Percentiles rank a stretch among this genome's conserved stretches.
phyloP scores from a whole-genome alignment of 2,329 filamentous ascomycete genomes.

The Metarhizium guizhouense region DNA sequence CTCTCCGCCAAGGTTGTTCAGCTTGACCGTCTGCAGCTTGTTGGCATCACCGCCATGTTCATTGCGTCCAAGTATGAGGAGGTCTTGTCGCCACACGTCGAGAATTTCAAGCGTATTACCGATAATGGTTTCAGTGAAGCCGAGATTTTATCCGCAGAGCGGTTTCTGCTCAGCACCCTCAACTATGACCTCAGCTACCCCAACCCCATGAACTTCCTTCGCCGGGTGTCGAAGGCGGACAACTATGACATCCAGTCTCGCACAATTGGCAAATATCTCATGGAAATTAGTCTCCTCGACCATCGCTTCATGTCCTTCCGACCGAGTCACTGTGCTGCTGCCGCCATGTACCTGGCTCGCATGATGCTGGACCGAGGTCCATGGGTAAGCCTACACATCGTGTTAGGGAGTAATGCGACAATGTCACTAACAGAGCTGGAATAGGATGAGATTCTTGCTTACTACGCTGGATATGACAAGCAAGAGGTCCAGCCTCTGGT shows the following conservation, averaged over 20 bases:
- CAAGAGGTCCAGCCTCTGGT: conserved; percentile 90
- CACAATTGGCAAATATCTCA: conserved; percentile 93
- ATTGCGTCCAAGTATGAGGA: conserved; percentile 99
- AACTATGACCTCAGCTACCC: conserved; percentile 98
- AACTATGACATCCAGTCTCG: conserved; percentile 98
- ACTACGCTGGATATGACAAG: conserved; percentile 91
- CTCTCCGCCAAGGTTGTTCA: conserved; percentile 92
- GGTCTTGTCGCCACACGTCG: conserved; percentile 90
- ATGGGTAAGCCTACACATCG: conserved; percentile 58
- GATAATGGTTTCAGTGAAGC: conserved; percentile 93
- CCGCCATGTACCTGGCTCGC: conserved; percentile 89
- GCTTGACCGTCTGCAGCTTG: conserved; percentile 89
- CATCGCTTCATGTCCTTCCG: conserved; percentile 87
- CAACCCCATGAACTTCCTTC: conserved; percentile 99
- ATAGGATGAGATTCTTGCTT: conserved; percentile 73
- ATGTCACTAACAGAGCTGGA: conserved; percentile 17
- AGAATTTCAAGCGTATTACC: conserved; percentile 94
- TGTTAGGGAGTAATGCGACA: neutral
- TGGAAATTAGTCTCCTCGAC: conserved; percentile 93
- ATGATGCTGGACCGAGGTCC: conserved; percentile 82
- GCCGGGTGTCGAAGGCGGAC: conserved; percentile 97
- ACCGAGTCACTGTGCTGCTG: conserved; percentile 83
- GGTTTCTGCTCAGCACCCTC: conserved; percentile 81
- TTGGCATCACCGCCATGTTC: conserved; percentile 98
- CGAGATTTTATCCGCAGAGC: conserved; percentile 94